A percentile compares a stretch with the other conserved stretches of the same genome.
These are phyloP conservation scores for Globomyces pollinis-pini DNA, from an alignment of 192 early-diverging fungal species.

Conservation along the genomic window DNA sequence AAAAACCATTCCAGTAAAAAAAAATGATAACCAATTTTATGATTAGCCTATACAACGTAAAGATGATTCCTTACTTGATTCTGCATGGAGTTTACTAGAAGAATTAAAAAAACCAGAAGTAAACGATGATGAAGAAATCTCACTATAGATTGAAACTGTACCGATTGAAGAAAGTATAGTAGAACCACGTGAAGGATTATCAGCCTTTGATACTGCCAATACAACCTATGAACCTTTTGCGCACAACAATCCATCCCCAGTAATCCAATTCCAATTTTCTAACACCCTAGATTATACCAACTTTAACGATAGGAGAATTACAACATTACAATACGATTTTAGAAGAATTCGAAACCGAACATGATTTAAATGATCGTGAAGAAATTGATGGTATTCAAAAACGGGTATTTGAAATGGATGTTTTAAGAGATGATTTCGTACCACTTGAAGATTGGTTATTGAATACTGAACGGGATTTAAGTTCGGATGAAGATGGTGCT, in stretches of 20 bases:
- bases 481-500: slow-evolving; percentile 3
- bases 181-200: not conserved
- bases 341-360: not conserved
- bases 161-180: not conserved
- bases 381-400: not conserved
- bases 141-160: not conserved
- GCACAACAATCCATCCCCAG: too few species aligned
- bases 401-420: not conserved
- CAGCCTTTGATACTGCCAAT: too few species aligned
- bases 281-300: not conserved
- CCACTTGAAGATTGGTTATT: not conserved
- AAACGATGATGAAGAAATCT: not conserved
- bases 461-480: not conserved
- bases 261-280: not conserved
- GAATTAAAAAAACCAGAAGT: not conserved
- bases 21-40: not conserved
- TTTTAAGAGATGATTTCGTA: not conserved
- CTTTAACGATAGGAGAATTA: not conserved
- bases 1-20: not conserved
- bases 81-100: not conserved
- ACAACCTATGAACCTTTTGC: too few species aligned
- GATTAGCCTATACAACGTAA: not conserved
- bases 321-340: not conserved
- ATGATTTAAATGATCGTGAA: not conserved
- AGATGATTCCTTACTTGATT: not conserved